Percentiles rank a stretch among this genome's conserved stretches.
phyloP scores from a whole-genome alignment of 2,329 filamentous ascomycete genomes.

The Chalaropsis ovoidea region DNA sequence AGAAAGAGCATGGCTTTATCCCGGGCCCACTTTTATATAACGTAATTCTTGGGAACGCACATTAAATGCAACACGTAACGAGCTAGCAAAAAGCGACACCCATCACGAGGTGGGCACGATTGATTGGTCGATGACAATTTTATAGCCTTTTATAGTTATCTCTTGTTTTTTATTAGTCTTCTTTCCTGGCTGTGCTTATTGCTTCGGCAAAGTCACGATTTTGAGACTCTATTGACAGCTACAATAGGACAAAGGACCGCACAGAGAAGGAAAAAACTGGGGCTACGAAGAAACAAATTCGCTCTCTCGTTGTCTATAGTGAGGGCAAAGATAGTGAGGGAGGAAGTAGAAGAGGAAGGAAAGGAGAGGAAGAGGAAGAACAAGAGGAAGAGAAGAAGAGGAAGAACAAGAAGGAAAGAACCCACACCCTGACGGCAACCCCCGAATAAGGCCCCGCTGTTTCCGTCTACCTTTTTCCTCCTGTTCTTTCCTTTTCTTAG shows the following conservation, averaged over 20 bases:
- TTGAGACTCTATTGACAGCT: not conserved
- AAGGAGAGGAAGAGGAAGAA: not conserved
- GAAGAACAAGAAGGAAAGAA: not conserved
- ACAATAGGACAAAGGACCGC: not conserved
- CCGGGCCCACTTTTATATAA: slow-evolving; percentile 6
- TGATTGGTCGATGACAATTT: not conserved
- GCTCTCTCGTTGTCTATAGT: not conserved
- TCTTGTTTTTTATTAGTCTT: not conserved
- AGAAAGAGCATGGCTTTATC: not conserved
- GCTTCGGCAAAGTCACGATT: slow-evolving; percentile 5
- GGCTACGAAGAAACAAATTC: not conserved
- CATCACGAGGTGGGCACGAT: no score
- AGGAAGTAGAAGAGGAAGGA: no score
- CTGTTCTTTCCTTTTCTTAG: not conserved
- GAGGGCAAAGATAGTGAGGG: not conserved
- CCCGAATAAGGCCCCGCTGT: not conserved
- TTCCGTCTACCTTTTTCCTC: not conserved
- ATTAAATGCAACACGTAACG: not conserved
- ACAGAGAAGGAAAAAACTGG: not conserved
- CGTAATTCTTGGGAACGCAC: not conserved
- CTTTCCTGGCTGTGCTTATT: not conserved
- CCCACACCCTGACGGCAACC: not conserved
- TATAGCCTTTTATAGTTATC: not conserved
- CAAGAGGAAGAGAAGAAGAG: not conserved
- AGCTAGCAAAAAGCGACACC: not conserved